Conservation (phyloP, 306 rosid species). For the Fragaria ananassa region DNA sequence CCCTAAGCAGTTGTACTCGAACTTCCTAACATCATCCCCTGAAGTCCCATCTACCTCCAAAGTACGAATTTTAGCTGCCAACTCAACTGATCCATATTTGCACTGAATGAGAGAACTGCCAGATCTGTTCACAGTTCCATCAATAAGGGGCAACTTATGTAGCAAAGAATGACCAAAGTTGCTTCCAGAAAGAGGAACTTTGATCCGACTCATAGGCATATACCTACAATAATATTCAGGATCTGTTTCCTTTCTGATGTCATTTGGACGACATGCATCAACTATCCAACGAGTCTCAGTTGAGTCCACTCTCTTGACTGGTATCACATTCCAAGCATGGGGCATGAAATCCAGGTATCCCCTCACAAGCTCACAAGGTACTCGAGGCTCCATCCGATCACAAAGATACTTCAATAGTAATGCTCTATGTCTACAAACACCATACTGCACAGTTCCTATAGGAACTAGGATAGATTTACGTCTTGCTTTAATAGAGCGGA, state of each 20-base stretch:
- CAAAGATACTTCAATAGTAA: constrained; percentile 90
- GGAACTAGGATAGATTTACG: constrained; percentile 73
- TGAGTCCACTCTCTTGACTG: constrained; percentile 33
- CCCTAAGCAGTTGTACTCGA: constrained; percentile 77
- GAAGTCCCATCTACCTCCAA: constrained; percentile 53
- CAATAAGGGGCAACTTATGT: constrained; percentile 56
- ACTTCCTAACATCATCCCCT: constrained; percentile 55
- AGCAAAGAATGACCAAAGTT: constrained; percentile 41
- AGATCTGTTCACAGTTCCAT: constrained; percentile 48
- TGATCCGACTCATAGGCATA: constrained; percentile 64
- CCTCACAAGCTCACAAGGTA: constrained; percentile 95
- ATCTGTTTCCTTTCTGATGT: constrained; percentile 82
- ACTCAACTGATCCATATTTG: constrained; percentile 75
- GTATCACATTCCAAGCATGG: constrained; percentile 85
- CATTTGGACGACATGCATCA: constrained; percentile 95
- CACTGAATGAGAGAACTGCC: constrained; percentile 60
- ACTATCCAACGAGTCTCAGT: constrained; percentile 69
- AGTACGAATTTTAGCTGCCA: constrained; percentile 86
- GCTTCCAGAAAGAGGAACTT: constrained; percentile 43
- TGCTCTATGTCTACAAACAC: constrained; percentile 97
- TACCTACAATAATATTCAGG: constrained; percentile 84
- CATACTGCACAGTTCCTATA: constrained; percentile 76
- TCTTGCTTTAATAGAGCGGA: constrained; percentile 58
- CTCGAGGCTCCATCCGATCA: constrained; percentile 78
- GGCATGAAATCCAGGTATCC: constrained; percentile 95